Evolutionary conservation across 257 asterid species (phyloP), one percentile per base, ranked within the genome.

Genomic region (Ballota nigra): DNA sequence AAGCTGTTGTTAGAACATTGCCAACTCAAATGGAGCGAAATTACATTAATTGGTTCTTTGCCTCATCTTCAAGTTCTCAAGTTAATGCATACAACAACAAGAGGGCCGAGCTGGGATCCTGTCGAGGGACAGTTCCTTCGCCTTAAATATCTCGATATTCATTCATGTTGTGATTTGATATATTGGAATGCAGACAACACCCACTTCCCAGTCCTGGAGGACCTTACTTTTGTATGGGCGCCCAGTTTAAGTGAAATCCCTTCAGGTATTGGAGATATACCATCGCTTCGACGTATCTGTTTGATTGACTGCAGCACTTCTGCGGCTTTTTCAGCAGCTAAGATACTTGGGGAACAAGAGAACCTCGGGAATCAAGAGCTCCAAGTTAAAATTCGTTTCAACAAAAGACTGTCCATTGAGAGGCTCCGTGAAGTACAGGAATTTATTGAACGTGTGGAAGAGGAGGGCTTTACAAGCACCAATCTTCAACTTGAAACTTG

Each of bases 51-150:
- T 0, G 51, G 29, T 36, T 63, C 68, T 0, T 19, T 63, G 10
- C 68, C 68, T 18, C 4, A 63, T 36, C 68, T 63, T 63, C 52
- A 63, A 63, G 52, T 11, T 19, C 68, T 63, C 18, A 36, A 3
- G 0, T 1, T 61, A 10, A 0, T 2, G 3, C 6, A 0, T 0
- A 1, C 12, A n/a, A 2, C 3, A 1, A 5, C 0, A 6, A 8
- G 43, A 0, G 26, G 47, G 13, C 20, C 10, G 6, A 22, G 33
- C 10, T 61, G 66, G 66, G 38, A 31, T 10, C 45, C 47, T 61
- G n/a, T 61, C 3, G 26, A 31, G 66, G 66, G 66, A 47, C n/a
- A n/a, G 19, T 61, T 61, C 28, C 66, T 31, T 61, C 26, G 47
- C 47, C 26, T 61, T 2, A 61, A 20, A 31, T 7, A 12, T 10